A percentile compares a stretch with the other conserved stretches of the same genome.
Conservation (phyloP, 441 rosid species). For the Gossypium schwendimanii region DNA sequence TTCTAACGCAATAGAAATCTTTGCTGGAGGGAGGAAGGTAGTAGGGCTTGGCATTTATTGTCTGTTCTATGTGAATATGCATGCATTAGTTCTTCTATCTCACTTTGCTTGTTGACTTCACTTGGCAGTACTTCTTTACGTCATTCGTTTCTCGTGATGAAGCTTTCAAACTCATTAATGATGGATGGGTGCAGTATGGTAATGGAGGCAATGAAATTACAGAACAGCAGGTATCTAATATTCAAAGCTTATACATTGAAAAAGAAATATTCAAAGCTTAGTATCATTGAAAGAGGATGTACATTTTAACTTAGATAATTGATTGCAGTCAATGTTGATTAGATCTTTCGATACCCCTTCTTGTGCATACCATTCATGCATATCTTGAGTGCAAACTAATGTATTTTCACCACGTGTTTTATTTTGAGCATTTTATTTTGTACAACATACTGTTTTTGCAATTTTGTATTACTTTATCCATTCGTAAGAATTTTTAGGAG, state of each 20-base stretch:
- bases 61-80: neutral
- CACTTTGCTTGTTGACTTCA: constrained; percentile 16
- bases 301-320: neutral
- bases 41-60: neutral
- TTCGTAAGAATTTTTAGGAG: neutral
- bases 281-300: neutral
- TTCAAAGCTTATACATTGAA: neutral
- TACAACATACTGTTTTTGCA: neutral
- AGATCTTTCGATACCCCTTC: neutral
- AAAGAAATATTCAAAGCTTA: neutral
- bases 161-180: constrained; percentile 80
- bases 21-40: constrained; percentile 85
- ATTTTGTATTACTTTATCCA: neutral
- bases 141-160: constrained; percentile 95
- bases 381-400: neutral
- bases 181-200: constrained; percentile 71
- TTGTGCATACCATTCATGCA: neutral
- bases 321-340: neutral
- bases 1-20: constrained; percentile 86
- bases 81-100: constrained; percentile 3
- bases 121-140: constrained; percentile 78
- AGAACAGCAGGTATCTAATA: constrained; percentile 47
- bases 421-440: neutral
- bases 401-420: neutral
- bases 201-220: constrained; percentile 26